Conservation (phyloP, 2,329 filamentous ascomycete genomes). For the Stachybotrys chlorohalonatus region DNA sequence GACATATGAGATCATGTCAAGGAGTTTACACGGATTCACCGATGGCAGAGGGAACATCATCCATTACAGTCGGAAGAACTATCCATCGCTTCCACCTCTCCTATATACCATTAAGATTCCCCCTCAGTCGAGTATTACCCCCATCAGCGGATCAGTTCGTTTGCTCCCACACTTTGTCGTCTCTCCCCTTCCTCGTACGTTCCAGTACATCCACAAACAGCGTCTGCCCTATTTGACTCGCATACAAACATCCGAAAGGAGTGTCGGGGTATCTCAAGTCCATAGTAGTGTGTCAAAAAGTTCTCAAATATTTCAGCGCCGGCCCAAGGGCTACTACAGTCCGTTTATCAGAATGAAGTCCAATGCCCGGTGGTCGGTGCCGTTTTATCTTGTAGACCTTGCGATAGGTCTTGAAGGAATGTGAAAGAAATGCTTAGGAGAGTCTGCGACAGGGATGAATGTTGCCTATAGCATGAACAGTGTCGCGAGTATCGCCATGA, state of each 20-base stretch:
- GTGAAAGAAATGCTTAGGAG: not conserved
- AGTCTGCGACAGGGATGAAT: not conserved
- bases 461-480: not conserved
- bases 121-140: not conserved
- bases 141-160: not conserved
- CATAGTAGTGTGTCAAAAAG: not conserved
- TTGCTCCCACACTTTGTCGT: too few species aligned
- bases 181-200: not conserved
- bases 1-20: not conserved
- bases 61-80: not conserved
- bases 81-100: not conserved
- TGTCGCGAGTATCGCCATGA: not conserved
- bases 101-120: not conserved
- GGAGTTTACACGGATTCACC: not conserved
- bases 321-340: not conserved
- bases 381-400: too few species aligned
- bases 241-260: not conserved
- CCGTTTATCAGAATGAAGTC: not conserved
- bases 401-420: not conserved
- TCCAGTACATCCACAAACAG: not conserved
- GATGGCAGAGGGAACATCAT: not conserved
- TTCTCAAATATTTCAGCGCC: not conserved
- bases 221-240: not conserved
- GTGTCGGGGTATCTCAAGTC: not conserved
- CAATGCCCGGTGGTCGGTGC: too few species aligned